These are phyloP conservation scores for Rhodotorula kratochvilovae DNA, from an alignment of 768 basidiomycete species.

Conservation along the genomic window DNA sequence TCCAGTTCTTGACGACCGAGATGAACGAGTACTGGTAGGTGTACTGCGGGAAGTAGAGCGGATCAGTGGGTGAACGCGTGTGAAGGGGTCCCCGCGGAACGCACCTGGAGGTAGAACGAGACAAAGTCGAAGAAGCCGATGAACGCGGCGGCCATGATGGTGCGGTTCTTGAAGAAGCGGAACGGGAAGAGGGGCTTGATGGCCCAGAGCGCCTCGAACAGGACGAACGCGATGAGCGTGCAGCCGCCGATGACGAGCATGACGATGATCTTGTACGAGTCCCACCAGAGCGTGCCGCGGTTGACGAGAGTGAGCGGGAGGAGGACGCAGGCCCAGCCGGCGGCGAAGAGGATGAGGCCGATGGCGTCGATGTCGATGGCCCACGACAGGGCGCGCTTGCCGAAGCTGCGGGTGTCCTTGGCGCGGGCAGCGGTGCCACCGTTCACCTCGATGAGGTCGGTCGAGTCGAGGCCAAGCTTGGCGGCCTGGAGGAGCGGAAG, in stretches of 20 bases:
- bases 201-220: conserved; percentile 54
- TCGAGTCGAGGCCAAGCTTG: conserved; percentile 41
- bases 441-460: conserved; percentile 29
- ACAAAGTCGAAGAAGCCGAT: conserved; percentile 59
- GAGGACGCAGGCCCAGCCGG: conserved; percentile 39
- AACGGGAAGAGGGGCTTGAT: conserved; percentile 60
- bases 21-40: conserved; percentile 7
- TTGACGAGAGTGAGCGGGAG: conserved; percentile 37
- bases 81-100: too few relatives aligned
- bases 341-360: conserved; percentile 42
- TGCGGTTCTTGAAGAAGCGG: conserved; percentile 59
- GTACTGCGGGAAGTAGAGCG: background rate
- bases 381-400: background rate
- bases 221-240: conserved; percentile 45
- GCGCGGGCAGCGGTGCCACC: conserved; percentile 14
- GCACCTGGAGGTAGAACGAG: conserved; percentile 56
- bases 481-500: conserved; percentile 5
- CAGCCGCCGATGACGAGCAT: conserved; percentile 32
- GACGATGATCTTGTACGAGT: conserved; percentile 40
- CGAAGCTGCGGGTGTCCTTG: conserved; percentile 20
- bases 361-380: conserved; percentile 40
- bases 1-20: conserved; percentile 37
- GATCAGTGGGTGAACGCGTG: too few relatives aligned
- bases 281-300: conserved; percentile 9
- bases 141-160: conserved; percentile 57